Conservation (phyloP, 345 rosid species). For the Citrus australasica region DNA sequence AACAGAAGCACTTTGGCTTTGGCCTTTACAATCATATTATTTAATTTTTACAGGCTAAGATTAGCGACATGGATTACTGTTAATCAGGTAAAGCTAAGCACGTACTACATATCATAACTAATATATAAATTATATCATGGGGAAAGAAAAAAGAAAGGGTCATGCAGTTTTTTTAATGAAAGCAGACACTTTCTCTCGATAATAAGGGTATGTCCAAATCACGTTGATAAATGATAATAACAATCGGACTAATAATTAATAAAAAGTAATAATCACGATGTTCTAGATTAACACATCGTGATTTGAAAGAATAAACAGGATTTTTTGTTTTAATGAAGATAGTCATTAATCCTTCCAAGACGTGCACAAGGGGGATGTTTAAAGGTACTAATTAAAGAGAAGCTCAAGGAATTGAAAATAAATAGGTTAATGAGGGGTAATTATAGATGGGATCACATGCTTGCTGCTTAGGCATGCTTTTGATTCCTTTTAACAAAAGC, state of each 20-base stretch:
- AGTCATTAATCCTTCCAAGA: background rate
- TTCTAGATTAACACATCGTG: constrained; percentile 11
- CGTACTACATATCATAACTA: background rate
- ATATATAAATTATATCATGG: constrained; percentile 10
- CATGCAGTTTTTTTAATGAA: background rate
- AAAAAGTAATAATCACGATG: constrained; percentile 1
- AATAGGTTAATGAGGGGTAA: background rate
- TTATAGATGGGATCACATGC: constrained; percentile 53
- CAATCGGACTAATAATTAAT: background rate
- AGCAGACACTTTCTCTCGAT: constrained; percentile 8
- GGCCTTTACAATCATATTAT: background rate
- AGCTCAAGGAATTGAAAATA: constrained; percentile 12
- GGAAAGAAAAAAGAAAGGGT: background rate
- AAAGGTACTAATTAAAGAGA: background rate
- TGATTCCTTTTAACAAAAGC: constrained; percentile 46
- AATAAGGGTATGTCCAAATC: constrained; percentile 23
- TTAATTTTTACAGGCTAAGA: constrained; percentile 9
- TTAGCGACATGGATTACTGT: constrained; percentile 28
- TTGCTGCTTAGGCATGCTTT: constrained; percentile 39
- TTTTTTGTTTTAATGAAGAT: background rate
- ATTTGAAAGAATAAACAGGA: constrained; percentile 24
- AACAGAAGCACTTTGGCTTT: constrained; percentile 6
- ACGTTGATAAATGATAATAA: background rate
- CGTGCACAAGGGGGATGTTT: background rate
- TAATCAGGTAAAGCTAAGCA: constrained; percentile 15